Evolutionary conservation across 352 stramenopile genomes (phyloP).

Genomic region (Phytophthora lateralis): DNA sequence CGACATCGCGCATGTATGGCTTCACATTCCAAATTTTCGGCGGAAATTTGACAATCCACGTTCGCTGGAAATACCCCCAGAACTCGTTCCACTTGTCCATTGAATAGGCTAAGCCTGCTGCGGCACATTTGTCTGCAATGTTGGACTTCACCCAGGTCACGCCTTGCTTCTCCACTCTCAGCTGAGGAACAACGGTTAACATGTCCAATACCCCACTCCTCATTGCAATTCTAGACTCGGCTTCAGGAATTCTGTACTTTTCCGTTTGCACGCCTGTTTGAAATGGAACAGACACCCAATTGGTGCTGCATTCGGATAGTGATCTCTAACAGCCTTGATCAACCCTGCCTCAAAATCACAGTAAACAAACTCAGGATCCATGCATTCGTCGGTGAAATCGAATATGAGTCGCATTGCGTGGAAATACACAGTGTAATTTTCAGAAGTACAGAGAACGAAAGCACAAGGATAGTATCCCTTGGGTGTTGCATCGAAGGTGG

Average conservation of each 20-base stretch:
- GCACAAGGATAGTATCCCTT: background rate
- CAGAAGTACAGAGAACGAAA: background rate
- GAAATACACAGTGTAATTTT: background rate
- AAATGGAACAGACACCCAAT: conserved; percentile 31
- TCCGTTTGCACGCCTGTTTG: conserved; percentile 19
- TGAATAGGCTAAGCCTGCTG: background rate
- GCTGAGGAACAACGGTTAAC: conserved; percentile 9
- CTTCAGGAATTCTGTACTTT: conserved; percentile 6
- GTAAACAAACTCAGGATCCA: conserved; percentile 13
- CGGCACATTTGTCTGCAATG: background rate
- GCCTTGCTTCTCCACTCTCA: too few species aligned
- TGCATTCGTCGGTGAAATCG: conserved; percentile 4
- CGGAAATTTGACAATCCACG: conserved; percentile 1
- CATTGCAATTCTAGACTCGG: conserved; percentile 12
- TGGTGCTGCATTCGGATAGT: conserved; percentile 11
- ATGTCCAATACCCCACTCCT: conserved; percentile 14
- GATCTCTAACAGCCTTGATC: conserved; percentile 10
- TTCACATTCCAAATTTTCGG: conserved; percentile 9
- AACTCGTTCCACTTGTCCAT: conserved; percentile 1
- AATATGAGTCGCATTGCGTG: conserved; percentile 2
- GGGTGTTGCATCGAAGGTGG: background rate
- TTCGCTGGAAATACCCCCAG: conserved; percentile 5
- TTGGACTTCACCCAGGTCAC: conserved; percentile 4
- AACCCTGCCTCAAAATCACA: conserved; percentile 29
- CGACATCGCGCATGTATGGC: background rate